Conservation (phyloP, 208 protist species). For the Acanthamoeba royreba region DNA sequence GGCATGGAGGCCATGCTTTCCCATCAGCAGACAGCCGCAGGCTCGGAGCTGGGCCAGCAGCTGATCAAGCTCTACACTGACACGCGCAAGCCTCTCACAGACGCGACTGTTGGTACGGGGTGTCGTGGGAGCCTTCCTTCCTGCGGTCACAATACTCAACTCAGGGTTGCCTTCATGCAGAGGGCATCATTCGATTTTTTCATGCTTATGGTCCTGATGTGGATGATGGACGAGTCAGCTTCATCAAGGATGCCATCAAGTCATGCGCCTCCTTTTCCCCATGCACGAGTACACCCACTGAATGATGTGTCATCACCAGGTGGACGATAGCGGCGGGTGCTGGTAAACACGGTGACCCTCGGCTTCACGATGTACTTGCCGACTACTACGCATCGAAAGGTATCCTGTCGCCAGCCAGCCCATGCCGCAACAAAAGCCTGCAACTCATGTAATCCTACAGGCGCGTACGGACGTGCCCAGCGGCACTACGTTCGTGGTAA, state of each 20-base stretch:
- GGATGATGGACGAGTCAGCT: neutral
- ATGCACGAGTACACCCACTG: too few relatives aligned
- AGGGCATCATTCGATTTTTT: neutral
- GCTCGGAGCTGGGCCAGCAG: neutral
- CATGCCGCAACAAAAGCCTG: neutral
- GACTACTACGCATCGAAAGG: neutral
- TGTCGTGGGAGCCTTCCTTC: neutral
- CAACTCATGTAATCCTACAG: neutral
- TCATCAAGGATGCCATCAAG: slow-evolving; percentile 5
- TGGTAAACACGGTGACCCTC: neutral
- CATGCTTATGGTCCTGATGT: neutral
- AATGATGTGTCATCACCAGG: too few relatives aligned
- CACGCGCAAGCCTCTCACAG: neutral
- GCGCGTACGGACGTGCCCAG: neutral
- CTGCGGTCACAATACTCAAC: neutral
- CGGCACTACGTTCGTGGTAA: neutral
- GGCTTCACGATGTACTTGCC: neutral
- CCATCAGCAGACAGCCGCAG: neutral
- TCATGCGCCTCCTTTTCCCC: neutral
- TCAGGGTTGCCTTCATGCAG: neutral
- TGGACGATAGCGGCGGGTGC: neutral
- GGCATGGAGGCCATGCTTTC: neutral
- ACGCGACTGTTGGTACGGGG: neutral
- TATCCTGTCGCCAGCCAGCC: neutral
- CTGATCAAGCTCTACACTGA: neutral